phyloP scores from a whole-genome alignment of 2,329 filamentous ascomycete species.

The Colletotrichum cordylinicola region DNA sequence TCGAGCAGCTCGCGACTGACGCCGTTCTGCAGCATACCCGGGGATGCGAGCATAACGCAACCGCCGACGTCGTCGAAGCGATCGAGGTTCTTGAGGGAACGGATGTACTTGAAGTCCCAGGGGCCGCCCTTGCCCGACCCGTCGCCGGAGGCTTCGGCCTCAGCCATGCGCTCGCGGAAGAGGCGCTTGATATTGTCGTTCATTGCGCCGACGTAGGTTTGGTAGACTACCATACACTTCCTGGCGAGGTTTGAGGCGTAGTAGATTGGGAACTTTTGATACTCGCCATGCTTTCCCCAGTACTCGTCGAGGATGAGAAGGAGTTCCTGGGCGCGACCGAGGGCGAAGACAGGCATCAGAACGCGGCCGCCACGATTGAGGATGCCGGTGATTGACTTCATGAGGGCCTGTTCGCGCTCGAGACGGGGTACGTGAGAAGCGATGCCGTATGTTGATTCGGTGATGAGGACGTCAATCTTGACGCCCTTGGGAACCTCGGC shows the following conservation, averaged over 20 bases:
- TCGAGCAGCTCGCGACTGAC: slow-evolving; percentile 93
- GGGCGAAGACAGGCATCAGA: slow-evolving; percentile 92
- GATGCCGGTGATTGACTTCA: slow-evolving; percentile 93
- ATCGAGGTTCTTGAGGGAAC: slow-evolving; percentile 90
- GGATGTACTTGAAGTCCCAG: slow-evolving; percentile 96
- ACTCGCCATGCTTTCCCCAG: slow-evolving; percentile 88
- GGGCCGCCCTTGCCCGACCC: slow-evolving; percentile 79
- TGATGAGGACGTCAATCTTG: slow-evolving; percentile 95
- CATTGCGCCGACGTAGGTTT: slow-evolving; percentile 98
- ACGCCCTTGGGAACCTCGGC: slow-evolving; percentile 87
- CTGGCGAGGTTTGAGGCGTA: slow-evolving; percentile 94
- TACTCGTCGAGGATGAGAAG: slow-evolving; percentile 96
- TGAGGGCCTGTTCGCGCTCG: slow-evolving; percentile 90
- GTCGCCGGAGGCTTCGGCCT: slow-evolving; percentile 82
- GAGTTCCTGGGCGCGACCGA: slow-evolving; percentile 92
- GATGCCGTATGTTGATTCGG: slow-evolving; percentile 96
- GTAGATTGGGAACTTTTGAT: slow-evolving; percentile 92
- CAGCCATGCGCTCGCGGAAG: slow-evolving; percentile 91
- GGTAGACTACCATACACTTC: slow-evolving; percentile 98
- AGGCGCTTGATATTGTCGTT: slow-evolving; percentile 98
- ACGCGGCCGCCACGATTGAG: slow-evolving; percentile 91
- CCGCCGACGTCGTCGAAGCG: slow-evolving; percentile 95
- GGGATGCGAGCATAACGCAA: slow-evolving; percentile 96
- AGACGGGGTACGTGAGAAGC: slow-evolving; percentile 90
- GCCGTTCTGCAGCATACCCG: slow-evolving; percentile 97